These are phyloP conservation scores for Hanseniaspora lachancei DNA, from an alignment of 805 yeast species.

Conservation along the genomic window DNA sequence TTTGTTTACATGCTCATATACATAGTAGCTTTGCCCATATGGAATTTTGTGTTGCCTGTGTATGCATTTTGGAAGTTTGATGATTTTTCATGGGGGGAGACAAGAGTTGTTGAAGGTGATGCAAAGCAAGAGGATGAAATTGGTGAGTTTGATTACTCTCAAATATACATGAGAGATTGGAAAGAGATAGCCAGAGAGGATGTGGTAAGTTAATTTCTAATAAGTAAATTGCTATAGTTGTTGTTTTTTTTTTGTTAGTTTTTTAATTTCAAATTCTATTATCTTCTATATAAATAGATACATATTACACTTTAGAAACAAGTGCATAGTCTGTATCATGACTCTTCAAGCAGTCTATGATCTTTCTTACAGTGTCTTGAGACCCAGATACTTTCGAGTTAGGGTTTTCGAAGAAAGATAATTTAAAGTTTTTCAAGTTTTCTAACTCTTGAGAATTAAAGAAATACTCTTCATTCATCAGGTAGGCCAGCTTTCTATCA, in stretches of 20 bases:
- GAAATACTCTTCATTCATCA: constrained; percentile 13
- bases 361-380: background rate
- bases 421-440: background rate
- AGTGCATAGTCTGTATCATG: background rate
- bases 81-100: constrained; percentile 94
- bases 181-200: constrained; percentile 60
- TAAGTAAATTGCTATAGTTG: too few species aligned
- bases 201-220: background rate
- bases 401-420: constrained; percentile 1
- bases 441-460: constrained; percentile 1
- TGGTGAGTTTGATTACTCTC: constrained; percentile 85
- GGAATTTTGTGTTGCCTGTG: constrained; percentile 80
- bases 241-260: too few species aligned
- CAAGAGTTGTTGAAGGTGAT: constrained; percentile 49
- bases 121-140: background rate
- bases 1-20: constrained; percentile 69
- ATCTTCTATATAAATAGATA: constrained; percentile 17
- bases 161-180: constrained; percentile 87
- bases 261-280: too few species aligned
- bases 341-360: constrained; percentile 5
- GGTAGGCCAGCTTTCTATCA: background rate
- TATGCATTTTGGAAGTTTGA: constrained; percentile 93
- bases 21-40: constrained; percentile 70
- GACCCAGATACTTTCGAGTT: background rate
- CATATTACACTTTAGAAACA: background rate